These are phyloP conservation scores for Sporisorium scitamineum DNA, from an alignment of 1,284 basidiomycete species.

Conservation along the genomic window DNA sequence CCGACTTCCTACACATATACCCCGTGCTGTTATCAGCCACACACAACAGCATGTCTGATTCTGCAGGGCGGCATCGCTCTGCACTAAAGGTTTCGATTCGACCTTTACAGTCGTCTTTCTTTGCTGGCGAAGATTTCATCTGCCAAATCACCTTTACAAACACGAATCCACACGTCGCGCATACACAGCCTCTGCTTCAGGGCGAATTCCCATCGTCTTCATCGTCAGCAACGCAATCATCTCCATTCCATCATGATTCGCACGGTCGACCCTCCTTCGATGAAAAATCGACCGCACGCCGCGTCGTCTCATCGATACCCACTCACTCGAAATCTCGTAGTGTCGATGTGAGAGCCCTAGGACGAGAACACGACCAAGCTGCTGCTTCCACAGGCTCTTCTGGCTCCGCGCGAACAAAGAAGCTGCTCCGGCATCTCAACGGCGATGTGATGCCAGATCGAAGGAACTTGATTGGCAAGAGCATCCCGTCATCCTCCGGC, in stretches of 20 bases:
- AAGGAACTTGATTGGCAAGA: slow-evolving; percentile 37
- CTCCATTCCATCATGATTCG: not conserved
- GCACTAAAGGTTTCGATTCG: slow-evolving; percentile 72
- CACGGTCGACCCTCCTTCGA: slow-evolving; percentile 7
- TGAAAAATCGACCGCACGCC: slow-evolving; percentile 10
- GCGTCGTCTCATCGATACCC: slow-evolving; percentile 37
- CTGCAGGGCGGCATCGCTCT: slow-evolving; percentile 17
- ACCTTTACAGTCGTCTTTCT: slow-evolving; percentile 87
- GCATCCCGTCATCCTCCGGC: not conserved
- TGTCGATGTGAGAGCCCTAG: slow-evolving; percentile 48
- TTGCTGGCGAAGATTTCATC: slow-evolving; percentile 87
- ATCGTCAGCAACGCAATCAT: slow-evolving; percentile 1
- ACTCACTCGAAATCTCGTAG: slow-evolving; percentile 49
- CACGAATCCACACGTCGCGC: slow-evolving; percentile 72
- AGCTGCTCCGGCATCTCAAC: slow-evolving; percentile 24
- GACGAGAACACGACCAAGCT: slow-evolving; percentile 10
- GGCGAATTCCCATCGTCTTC: slow-evolving; percentile 29
- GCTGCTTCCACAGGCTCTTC: not conserved
- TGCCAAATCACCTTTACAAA: slow-evolving; percentile 90
- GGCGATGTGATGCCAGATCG: slow-evolving; percentile 29
- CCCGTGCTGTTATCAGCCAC: not conserved
- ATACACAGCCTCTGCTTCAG: slow-evolving; percentile 71
- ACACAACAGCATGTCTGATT: slow-evolving; percentile 21
- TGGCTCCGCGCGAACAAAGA: slow-evolving; percentile 18
- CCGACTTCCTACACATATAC: not conserved